phyloP scores from a whole-genome alignment of 2,329 filamentous ascomycete genomes.

The Ilyonectria sp. region DNA sequence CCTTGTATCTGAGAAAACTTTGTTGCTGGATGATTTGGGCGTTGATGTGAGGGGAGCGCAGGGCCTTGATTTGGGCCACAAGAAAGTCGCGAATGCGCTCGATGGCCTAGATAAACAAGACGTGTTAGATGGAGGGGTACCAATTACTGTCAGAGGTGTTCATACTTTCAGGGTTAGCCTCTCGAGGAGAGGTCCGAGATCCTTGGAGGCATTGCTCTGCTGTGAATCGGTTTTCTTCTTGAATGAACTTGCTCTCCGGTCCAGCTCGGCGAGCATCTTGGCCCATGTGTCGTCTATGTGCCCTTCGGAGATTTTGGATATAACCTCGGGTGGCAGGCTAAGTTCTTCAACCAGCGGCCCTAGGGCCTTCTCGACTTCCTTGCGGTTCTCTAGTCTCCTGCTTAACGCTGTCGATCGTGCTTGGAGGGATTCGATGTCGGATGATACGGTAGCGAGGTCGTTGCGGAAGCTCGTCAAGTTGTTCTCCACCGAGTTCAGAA shows the following conservation, averaged over 20 bases:
- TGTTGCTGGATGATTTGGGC: constrained; percentile 97
- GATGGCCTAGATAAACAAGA: constrained; percentile 71
- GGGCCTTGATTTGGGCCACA: constrained; percentile 92
- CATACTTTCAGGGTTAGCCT: constrained; percentile 85
- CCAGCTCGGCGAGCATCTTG: constrained; percentile 85
- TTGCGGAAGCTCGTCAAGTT: constrained; percentile 95
- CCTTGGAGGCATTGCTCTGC: constrained; percentile 82
- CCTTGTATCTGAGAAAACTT: constrained; percentile 89
- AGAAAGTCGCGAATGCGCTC: constrained; percentile 96
- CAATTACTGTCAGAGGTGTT: neutral
- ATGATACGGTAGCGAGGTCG: constrained; percentile 91
- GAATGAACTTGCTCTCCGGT: constrained; percentile 81
- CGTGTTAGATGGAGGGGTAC: constrained; percentile 24
- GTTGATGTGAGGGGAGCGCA: constrained; percentile 96
- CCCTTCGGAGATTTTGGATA: constrained; percentile 89
- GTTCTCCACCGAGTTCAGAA: constrained; percentile 91
- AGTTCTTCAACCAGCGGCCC: constrained; percentile 93
- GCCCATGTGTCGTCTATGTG: constrained; percentile 93
- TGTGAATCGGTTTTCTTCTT: constrained; percentile 75
- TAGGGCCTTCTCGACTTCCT: constrained; percentile 88
- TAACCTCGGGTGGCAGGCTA: constrained; percentile 86
- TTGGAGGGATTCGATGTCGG: constrained; percentile 95
- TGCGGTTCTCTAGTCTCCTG: constrained; percentile 88
- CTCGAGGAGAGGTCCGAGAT: constrained; percentile 87
- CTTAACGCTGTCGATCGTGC: constrained; percentile 87